Evolutionary conservation across 495 filamentous ascomycete genomes (phyloP).

Genomic region (Penicillium cinerascens): DNA sequence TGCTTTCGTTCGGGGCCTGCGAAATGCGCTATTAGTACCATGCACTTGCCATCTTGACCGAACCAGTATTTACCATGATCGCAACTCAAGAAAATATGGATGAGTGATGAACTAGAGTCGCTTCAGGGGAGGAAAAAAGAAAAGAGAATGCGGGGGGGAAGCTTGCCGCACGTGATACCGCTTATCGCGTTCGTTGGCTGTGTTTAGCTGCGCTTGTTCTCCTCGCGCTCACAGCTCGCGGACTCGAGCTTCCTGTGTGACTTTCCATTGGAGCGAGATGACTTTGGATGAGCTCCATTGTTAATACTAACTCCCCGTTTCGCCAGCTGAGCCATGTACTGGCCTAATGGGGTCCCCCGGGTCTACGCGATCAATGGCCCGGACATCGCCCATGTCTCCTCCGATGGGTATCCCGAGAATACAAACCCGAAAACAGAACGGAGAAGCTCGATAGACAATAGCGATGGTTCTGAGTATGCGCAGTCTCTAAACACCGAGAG

Average conservation of each 20-base stretch:
- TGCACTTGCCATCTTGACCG: not conserved
- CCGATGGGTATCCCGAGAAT: slow-evolving; percentile 35
- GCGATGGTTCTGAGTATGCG: not conserved
- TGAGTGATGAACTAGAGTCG: not conserved
- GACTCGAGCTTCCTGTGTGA: not conserved
- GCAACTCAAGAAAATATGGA: slow-evolving; percentile 2
- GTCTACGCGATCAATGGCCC: slow-evolving; percentile 76
- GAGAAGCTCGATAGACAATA: slow-evolving; percentile 5
- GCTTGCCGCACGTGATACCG: slow-evolving; percentile 28
- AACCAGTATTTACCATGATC: slow-evolving; percentile 16
- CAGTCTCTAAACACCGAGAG: slow-evolving; percentile 10
- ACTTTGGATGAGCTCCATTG: slow-evolving; percentile 38
- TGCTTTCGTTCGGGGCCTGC: slow-evolving; percentile 63
- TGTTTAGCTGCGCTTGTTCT: slow-evolving; percentile 8
- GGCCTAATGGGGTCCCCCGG: slow-evolving; percentile 87
- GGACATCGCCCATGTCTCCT: slow-evolving; percentile 32
- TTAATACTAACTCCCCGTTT: slow-evolving; percentile 22
- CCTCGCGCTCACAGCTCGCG: not conserved
- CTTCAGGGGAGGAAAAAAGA: slow-evolving; percentile 15
- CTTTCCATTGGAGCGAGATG: slow-evolving; percentile 30
- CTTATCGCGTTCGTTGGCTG: slow-evolving; percentile 26
- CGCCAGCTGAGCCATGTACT: slow-evolving; percentile 74
- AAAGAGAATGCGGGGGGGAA: slow-evolving; percentile 22
- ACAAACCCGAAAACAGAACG: not conserved
- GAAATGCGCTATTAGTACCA: slow-evolving; percentile 8